Evolutionary conservation across 257 asterid species (phyloP).

Genomic region (Solanum medicagineum): DNA sequence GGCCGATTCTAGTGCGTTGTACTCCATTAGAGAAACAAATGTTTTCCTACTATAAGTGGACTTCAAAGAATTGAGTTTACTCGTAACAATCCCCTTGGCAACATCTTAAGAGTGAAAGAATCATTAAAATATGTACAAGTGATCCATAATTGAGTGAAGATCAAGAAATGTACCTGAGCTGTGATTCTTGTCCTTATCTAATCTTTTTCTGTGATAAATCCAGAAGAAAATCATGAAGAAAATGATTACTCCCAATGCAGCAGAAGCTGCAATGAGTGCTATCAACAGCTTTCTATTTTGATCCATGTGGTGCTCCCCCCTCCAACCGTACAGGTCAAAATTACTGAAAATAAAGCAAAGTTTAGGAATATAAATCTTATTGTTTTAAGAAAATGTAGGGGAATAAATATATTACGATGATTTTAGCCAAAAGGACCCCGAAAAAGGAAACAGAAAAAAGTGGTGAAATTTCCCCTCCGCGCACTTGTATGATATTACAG

Average conservation of each 20-base stretch:
- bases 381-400: not conserved
- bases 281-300: constrained; percentile 24
- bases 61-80: constrained; percentile 12
- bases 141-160: not conserved
- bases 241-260: constrained; percentile 19
- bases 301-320: constrained; percentile 14
- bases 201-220: constrained; percentile 24
- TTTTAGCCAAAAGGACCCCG: not conserved
- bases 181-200: not conserved
- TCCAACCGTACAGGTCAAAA: not conserved
- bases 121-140: not conserved
- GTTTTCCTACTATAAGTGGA: constrained; percentile 4
- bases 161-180: constrained; percentile 17
- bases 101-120: constrained; percentile 2
- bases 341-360: not conserved
- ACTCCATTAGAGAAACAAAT: constrained; percentile 34
- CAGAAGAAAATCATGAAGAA: constrained; percentile 21
- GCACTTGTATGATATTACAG: too few species aligned
- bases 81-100: constrained; percentile 13
- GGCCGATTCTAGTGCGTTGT: constrained; percentile 42
- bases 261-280: constrained; percentile 26
- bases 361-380: too few species aligned
- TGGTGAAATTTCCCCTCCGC: too few species aligned
- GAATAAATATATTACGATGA: not conserved
- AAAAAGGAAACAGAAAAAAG: too few species aligned